Percentiles rank a stretch among this genome's conserved stretches.
These are phyloP conservation scores for Silene coronaria DNA, from an alignment of 179 eudicot species.

Conservation along the genomic window DNA sequence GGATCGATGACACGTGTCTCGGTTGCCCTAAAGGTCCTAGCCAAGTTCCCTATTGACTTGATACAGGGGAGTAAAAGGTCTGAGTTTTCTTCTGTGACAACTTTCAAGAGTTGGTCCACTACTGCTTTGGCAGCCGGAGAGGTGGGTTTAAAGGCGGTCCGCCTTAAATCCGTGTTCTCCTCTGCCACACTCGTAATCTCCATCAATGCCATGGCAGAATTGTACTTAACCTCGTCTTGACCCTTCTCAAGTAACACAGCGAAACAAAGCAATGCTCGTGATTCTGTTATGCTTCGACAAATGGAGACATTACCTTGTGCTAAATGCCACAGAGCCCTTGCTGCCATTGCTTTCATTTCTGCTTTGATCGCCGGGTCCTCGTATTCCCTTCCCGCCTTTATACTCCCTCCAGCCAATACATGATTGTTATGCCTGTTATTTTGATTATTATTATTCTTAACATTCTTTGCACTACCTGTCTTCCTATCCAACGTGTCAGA, in stretches of 20 bases:
- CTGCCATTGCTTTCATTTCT: conserved; percentile 62
- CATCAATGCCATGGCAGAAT: conserved; percentile 62
- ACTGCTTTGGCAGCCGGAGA: conserved; percentile 56
- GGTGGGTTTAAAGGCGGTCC: conserved; percentile 57
- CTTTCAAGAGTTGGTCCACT: conserved; percentile 45
- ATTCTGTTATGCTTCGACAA: conserved; percentile 49
- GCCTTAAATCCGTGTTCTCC: conserved; percentile 45
- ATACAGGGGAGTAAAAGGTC: conserved; percentile 43
- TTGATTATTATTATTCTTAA: neutral
- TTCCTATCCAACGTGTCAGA: conserved; percentile 31
- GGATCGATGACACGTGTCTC: conserved; percentile 45
- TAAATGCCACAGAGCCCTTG: conserved; percentile 52
- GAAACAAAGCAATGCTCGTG: conserved; percentile 51
- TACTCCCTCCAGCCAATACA: conserved; percentile 36
- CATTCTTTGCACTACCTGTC: neutral
- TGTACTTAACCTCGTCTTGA: conserved; percentile 38
- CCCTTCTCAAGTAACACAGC: conserved; percentile 54
- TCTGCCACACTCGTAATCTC: conserved; percentile 55
- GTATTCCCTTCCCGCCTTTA: conserved; percentile 45
- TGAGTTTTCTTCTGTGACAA: conserved; percentile 31
- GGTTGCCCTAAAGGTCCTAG: conserved; percentile 52
- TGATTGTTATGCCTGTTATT: conserved; percentile 19
- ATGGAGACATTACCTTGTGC: conserved; percentile 45
- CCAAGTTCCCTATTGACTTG: conserved; percentile 43
- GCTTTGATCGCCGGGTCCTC: conserved; percentile 50